Percentiles rank a stretch among this genome's conserved stretches.
Evolutionary conservation across 495 filamentous ascomycete genomes (phyloP).

Genomic region (Xylaria castorea): DNA sequence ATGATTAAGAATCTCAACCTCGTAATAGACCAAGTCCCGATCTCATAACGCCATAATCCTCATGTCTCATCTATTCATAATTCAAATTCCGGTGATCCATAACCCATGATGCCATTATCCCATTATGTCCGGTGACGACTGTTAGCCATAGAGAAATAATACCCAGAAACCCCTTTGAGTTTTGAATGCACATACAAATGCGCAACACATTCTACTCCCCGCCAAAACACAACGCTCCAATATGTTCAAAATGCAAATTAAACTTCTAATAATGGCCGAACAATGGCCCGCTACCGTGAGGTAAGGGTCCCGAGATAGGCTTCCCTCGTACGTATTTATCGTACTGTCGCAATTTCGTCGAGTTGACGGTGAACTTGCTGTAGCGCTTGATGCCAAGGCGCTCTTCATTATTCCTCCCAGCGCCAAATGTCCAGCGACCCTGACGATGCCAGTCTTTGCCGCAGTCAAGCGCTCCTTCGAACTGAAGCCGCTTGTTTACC

Average conservation of each 20-base stretch:
- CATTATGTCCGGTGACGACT: background rate
- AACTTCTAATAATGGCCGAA: conserved; percentile 29
- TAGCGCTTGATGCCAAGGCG: conserved; percentile 46
- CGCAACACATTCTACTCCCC: background rate
- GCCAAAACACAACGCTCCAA: background rate
- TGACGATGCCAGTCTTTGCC: conserved; percentile 41
- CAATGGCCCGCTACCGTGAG: conserved; percentile 31
- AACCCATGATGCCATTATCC: conserved; percentile 12
- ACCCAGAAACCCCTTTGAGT: background rate
- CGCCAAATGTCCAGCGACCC: conserved; percentile 47
- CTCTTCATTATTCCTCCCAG: conserved; percentile 40
- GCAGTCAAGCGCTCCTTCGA: conserved; percentile 44
- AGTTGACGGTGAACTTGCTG: conserved; percentile 50
- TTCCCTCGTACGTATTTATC: conserved; percentile 33
- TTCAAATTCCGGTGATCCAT: conserved; percentile 24
- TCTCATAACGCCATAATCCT: conserved; percentile 30
- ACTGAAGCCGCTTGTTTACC: conserved; percentile 37
- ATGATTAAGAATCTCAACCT: background rate
- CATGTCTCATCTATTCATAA: conserved; percentile 19
- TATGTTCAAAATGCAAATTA: background rate
- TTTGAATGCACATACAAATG: background rate
- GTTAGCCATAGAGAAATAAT: background rate
- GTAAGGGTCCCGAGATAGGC: conserved; percentile 36
- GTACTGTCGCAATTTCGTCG: conserved; percentile 34
- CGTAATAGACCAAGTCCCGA: background rate